These are phyloP conservation scores for Aspergillus piperis DNA, from an alignment of 2,329 filamentous ascomycete species.

Conservation along the genomic window DNA sequence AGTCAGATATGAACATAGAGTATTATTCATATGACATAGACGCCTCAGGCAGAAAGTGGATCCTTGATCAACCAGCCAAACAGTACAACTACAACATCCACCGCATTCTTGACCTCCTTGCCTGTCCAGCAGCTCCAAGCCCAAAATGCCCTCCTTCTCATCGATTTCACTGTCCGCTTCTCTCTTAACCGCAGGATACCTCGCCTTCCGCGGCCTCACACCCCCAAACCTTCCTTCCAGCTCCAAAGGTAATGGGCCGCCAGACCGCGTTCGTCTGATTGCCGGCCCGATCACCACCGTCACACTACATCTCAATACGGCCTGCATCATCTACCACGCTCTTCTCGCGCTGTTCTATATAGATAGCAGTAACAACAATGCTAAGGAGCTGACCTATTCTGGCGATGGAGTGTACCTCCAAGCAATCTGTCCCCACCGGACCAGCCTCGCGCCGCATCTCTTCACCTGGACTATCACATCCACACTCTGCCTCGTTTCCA, in stretches of 20 bases:
- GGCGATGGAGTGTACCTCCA: background rate
- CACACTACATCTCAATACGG: conserved; percentile 10
- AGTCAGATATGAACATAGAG: no score
- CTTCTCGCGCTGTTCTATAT: conserved; percentile 17
- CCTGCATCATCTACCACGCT: conserved; percentile 23
- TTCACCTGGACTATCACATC: conserved; percentile 30
- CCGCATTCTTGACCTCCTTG: no score
- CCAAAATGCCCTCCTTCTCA: conserved; percentile 15
- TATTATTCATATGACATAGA: no score
- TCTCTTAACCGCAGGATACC: conserved; percentile 20
- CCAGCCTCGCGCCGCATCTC: conserved; percentile 18
- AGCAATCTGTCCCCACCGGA: conserved; percentile 22
- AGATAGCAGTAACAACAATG: background rate
- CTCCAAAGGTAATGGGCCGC: conserved; percentile 20
- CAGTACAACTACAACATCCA: no score
- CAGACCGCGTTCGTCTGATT: conserved; percentile 14
- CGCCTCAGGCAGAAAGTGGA: no score
- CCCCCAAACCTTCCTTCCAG: conserved; percentile 22
- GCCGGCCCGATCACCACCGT: conserved; percentile 1
- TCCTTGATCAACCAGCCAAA: no score
- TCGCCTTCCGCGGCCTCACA: conserved; percentile 23
- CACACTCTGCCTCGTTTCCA: conserved; percentile 17
- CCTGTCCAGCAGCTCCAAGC: background rate
- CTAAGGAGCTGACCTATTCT: conserved; percentile 1
- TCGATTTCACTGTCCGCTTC: conserved; percentile 15